phyloP scores from a whole-genome alignment of 768 basidiomycete genomes.

The Roridomyces roridus region DNA sequence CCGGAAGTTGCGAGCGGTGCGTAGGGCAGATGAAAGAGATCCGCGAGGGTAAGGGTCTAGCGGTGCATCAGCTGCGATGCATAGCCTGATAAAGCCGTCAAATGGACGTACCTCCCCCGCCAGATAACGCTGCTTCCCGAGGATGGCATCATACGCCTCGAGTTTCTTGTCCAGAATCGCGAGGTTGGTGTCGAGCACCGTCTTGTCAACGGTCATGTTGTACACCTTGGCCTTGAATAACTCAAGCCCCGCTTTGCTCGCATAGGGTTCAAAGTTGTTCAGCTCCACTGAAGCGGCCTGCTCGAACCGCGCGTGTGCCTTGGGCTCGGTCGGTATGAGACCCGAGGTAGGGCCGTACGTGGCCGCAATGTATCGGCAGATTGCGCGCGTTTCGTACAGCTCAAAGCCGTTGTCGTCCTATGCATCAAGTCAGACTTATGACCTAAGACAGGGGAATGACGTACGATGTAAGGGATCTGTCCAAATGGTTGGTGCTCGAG shows the following conservation, averaged over 20 bases:
- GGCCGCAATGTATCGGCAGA: conserved; percentile 48
- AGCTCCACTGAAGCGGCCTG: conserved; percentile 14
- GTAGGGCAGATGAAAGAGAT: conserved; percentile 48
- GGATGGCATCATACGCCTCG: conserved; percentile 48
- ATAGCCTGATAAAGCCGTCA: too few species aligned
- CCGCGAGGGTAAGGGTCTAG: too few species aligned
- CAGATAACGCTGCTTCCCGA: conserved; percentile 47
- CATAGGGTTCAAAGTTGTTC: conserved; percentile 1
- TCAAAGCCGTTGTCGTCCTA: conserved; percentile 54
- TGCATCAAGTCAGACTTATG: neutral
- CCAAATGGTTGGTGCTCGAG: conserved; percentile 53
- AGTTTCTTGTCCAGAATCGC: conserved; percentile 37
- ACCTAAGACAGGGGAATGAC: neutral
- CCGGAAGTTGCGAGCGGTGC: neutral
- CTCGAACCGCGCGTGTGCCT: conserved; percentile 34
- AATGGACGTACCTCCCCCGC: conserved; percentile 48
- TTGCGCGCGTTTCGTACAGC: conserved; percentile 55
- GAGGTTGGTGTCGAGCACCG: conserved; percentile 26
- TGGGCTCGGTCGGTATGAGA: conserved; percentile 41
- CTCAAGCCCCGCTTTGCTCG: neutral
- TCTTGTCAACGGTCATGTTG: too few species aligned
- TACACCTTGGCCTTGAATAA: too few species aligned
- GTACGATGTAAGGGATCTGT: conserved; percentile 34
- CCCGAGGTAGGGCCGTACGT: conserved; percentile 49
- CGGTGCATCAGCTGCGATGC: too few species aligned